Percentiles rank a stretch among this genome's conserved stretches.
Conservation (phyloP, 306 rosid species). For the Inga oerstediana region DNA sequence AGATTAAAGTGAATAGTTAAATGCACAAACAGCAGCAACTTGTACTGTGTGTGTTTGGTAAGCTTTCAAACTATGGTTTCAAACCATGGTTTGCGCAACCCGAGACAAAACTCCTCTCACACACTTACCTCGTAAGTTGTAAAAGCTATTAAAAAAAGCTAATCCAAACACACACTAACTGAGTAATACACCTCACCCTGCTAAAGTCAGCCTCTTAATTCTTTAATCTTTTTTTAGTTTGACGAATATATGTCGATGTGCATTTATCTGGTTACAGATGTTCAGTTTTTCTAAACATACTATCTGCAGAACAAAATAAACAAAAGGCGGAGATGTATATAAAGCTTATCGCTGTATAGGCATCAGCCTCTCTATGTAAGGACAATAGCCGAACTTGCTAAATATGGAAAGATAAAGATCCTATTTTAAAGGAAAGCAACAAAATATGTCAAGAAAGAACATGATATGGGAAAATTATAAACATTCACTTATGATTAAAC, state of each 20-base stretch:
- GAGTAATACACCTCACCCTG: not conserved
- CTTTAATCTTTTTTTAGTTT: conserved; percentile 13
- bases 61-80: no score
- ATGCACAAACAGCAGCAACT: conserved; percentile 25
- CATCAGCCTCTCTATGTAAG: not conserved
- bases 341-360: not conserved
- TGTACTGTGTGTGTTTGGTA: no score
- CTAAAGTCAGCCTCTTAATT: conserved; percentile 21
- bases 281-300: not conserved
- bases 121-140: no score
- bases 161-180: no score
- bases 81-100: no score
- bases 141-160: no score
- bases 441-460: conserved; percentile 1
- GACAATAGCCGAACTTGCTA: conserved; percentile 13
- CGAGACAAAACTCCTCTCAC: no score
- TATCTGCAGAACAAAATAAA: conserved; percentile 20
- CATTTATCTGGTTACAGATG: not conserved
- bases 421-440: conserved; percentile 7
- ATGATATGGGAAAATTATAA: not conserved
- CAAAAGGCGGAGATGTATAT: conserved; percentile 18
- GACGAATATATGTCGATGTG: conserved; percentile 6
- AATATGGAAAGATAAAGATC: conserved; percentile 33
- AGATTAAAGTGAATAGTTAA: not conserved
- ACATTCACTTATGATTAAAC: not conserved